These are phyloP conservation scores for Coniochaeta prunicola DNA, from an alignment of 2,329 filamentous ascomycete genomes.

Conservation along the genomic window DNA sequence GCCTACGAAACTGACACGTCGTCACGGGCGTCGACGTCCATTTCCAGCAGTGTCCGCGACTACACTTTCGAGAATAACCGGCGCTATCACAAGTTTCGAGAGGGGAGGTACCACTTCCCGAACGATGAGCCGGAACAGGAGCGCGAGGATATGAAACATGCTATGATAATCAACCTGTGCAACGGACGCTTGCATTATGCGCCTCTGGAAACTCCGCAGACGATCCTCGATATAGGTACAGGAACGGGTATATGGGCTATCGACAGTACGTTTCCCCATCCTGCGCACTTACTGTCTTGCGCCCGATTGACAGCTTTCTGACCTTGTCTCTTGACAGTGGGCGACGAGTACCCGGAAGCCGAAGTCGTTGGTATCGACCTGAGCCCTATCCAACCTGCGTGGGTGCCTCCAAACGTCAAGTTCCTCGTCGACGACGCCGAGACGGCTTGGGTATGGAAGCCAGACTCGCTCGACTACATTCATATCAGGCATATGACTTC, in stretches of 20 bases:
- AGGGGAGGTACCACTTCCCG: slow-evolving; percentile 16
- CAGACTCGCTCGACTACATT: slow-evolving; percentile 25
- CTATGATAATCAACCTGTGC: background rate
- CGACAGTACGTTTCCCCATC: slow-evolving; percentile 15
- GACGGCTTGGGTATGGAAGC: slow-evolving; percentile 27
- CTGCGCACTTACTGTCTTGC: background rate
- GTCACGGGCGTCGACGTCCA: background rate
- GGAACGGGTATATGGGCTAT: slow-evolving; percentile 25
- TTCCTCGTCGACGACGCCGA: slow-evolving; percentile 31
- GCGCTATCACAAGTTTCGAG: background rate
- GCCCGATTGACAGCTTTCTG: background rate
- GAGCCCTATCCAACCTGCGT: slow-evolving; percentile 40
- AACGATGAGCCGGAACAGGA: slow-evolving; percentile 27
- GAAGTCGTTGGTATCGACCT: slow-evolving; percentile 39
- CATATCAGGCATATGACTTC: slow-evolving; percentile 20
- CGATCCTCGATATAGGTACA: slow-evolving; percentile 22
- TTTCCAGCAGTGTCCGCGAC: slow-evolving; percentile 1
- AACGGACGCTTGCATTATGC: background rate
- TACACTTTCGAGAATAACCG: background rate
- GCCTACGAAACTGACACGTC: background rate
- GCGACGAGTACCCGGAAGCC: slow-evolving; percentile 6
- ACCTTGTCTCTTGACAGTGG: slow-evolving; percentile 1
- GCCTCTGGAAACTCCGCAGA: slow-evolving; percentile 15
- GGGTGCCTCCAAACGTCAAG: slow-evolving; percentile 27
- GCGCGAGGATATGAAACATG: background rate